phyloP scores from a whole-genome alignment of 2,329 filamentous ascomycete species.

The Alternaria triticimaculans region DNA sequence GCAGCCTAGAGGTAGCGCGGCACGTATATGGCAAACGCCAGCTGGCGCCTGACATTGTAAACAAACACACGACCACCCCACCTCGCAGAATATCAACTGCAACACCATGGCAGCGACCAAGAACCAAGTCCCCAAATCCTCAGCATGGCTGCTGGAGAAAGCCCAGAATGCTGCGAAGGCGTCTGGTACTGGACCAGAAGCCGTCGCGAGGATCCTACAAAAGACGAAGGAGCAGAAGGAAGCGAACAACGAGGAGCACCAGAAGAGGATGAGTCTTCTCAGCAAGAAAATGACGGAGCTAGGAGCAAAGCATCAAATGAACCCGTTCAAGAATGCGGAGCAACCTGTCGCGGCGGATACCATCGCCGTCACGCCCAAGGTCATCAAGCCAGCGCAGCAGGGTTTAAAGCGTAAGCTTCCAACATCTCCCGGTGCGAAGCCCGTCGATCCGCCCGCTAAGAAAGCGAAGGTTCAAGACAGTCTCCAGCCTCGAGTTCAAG shows the following conservation, averaged over 20 bases:
- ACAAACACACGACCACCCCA: neutral
- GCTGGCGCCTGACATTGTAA: neutral
- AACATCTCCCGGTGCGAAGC: neutral
- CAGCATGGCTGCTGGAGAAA: constrained; percentile 4
- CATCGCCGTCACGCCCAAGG: neutral
- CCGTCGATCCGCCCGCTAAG: neutral
- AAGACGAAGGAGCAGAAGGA: neutral
- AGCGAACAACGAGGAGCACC: neutral
- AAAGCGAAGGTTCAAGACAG: neutral
- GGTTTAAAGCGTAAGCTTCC: neutral
- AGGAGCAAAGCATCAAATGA: neutral
- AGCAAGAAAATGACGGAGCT: neutral
- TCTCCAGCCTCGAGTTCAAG: neutral
- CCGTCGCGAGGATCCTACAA: neutral
- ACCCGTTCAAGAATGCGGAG: neutral
- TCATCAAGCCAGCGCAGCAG: neutral
- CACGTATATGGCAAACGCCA: neutral
- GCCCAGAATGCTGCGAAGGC: constrained; percentile 1
- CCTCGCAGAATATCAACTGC: neutral
- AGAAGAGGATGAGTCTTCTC: neutral
- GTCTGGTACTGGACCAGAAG: neutral
- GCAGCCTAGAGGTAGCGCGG: neutral
- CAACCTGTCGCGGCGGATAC: neutral
- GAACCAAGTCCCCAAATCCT: neutral
- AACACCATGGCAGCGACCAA: neutral